These are phyloP conservation scores for Trichaptum fuscoviolaceum DNA, from an alignment of 768 basidiomycete species.

Conservation along the genomic window DNA sequence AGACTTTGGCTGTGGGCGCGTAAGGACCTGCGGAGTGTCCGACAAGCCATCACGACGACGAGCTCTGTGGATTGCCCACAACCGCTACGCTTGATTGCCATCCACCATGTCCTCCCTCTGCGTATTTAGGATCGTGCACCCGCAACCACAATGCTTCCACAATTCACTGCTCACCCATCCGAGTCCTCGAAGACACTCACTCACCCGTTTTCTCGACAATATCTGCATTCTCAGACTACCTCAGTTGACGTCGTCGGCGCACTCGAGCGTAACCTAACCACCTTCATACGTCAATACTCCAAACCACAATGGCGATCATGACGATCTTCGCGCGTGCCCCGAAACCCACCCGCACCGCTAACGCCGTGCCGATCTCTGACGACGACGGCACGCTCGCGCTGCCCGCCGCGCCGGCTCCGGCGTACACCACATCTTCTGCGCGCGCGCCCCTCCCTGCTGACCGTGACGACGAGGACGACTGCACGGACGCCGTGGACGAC, in stretches of 20 bases:
- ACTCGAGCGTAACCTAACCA: background rate
- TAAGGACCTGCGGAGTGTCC: background rate
- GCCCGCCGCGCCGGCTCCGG: background rate
- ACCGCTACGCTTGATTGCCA: background rate
- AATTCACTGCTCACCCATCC: background rate
- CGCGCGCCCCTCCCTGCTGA: background rate
- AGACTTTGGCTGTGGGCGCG: background rate
- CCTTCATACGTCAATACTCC: background rate
- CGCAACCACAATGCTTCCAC: background rate
- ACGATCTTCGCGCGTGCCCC: background rate
- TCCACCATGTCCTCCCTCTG: background rate
- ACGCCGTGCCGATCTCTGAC: background rate
- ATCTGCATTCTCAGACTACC: background rate
- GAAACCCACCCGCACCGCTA: slow-evolving; percentile 6
- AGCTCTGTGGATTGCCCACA: background rate
- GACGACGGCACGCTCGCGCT: no score
- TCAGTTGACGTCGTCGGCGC: no score
- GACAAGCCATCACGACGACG: background rate
- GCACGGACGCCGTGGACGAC: background rate
- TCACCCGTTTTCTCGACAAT: no score
- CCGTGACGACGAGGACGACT: background rate
- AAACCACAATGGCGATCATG: background rate
- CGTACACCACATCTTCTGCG: background rate
- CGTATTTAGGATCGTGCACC: background rate
- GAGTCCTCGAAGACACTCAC: background rate